Base-by-base conservation (phyloP, 164 flowering plant genomes). In the Cinnamomum micranthum region DNA sequence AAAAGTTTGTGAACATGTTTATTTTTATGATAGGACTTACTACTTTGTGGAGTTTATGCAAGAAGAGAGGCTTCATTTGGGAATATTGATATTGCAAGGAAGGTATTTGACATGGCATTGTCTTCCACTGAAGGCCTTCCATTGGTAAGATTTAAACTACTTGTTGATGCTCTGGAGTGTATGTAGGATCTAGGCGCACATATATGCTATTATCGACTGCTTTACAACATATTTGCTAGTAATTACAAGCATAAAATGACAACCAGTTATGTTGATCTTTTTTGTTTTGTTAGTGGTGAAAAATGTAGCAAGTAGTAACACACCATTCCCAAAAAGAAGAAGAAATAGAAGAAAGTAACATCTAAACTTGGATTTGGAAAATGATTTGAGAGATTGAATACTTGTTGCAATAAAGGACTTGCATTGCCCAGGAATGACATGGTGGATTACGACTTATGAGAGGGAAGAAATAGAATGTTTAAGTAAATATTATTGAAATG, bases 31-130 rank as follows among this genome's bases (percentile, higher is more conserved):
- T 73, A 95, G 99, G 97, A 95, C 88, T 68, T 93, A 41, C 76
- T 93, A 73, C 87, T 95, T 9, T 95, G 98, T 84, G 99, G 99
- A 74, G 88, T 93, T 65, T 95, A 95, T 88, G 99, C 98, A 67
- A 86, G 73, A 71, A 84, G 95, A 77, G 99, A 95, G 80, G 97
- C 97, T 78, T 81, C 77, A 25, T 88, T 74, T 81, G 94, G 98
- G 65, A 92, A 93, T 80, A 83, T 91, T 73, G 95, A 89, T 64
- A 87, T 84, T 82, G 94, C 98, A 74, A 91, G 99, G 78, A 92
- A 87, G 83, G 86, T 91, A 55, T 93, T 93, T 84, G 99, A 93
- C 82, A 92, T 95, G 99, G 97, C 99, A 74, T 84, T 95, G 75
- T 78, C 87, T 71, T 91, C 97, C 23, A 75, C 82, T 62, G 89